Conservation (phyloP, 2,329 filamentous ascomycete species). For the Colletotrichum lentis region DNA sequence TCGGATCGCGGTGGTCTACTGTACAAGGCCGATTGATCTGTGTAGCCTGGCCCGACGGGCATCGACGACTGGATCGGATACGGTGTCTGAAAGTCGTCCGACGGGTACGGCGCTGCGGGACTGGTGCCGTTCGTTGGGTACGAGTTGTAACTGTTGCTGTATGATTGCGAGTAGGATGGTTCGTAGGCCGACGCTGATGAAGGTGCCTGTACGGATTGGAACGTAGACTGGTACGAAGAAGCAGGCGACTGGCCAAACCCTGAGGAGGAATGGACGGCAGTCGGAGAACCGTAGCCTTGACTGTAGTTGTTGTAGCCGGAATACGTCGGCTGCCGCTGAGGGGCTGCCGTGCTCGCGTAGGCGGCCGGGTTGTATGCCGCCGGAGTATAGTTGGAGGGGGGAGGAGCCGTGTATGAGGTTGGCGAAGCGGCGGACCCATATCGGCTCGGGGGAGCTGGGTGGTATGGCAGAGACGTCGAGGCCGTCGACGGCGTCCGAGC, state of each 20-base stretch:
- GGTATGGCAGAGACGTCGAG: slow-evolving; percentile 61
- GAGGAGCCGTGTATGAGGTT: slow-evolving; percentile 50
- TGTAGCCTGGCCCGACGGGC: slow-evolving; percentile 61
- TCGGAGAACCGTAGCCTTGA: slow-evolving; percentile 52
- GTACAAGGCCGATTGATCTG: slow-evolving; percentile 58
- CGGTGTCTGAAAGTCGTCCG: slow-evolving; percentile 54
- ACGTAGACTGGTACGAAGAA: slow-evolving; percentile 44
- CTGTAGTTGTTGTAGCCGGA: slow-evolving; percentile 57
- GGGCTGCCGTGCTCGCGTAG: slow-evolving; percentile 58
- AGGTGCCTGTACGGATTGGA: slow-evolving; percentile 39
- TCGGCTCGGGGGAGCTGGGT: slow-evolving; percentile 53
- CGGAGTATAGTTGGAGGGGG: slow-evolving; percentile 55
- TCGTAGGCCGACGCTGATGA: slow-evolving; percentile 47
- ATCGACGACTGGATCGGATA: slow-evolving; percentile 64
- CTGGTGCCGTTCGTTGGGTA: slow-evolving; percentile 53
- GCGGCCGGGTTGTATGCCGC: slow-evolving; percentile 67
- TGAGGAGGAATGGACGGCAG: slow-evolving; percentile 48
- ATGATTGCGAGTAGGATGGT: slow-evolving; percentile 42
- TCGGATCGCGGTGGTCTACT: slow-evolving; percentile 57
- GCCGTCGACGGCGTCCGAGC: slow-evolving; percentile 63
- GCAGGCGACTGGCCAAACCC: slow-evolving; percentile 51
- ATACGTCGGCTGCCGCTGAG: slow-evolving; percentile 62
- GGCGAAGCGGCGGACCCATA: slow-evolving; percentile 51
- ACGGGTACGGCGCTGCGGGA: slow-evolving; percentile 49
- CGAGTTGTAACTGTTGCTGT: slow-evolving; percentile 43